Evolutionary conservation across 768 basidiomycete species (phyloP).

Genomic region (Naganishia kalamii): DNA sequence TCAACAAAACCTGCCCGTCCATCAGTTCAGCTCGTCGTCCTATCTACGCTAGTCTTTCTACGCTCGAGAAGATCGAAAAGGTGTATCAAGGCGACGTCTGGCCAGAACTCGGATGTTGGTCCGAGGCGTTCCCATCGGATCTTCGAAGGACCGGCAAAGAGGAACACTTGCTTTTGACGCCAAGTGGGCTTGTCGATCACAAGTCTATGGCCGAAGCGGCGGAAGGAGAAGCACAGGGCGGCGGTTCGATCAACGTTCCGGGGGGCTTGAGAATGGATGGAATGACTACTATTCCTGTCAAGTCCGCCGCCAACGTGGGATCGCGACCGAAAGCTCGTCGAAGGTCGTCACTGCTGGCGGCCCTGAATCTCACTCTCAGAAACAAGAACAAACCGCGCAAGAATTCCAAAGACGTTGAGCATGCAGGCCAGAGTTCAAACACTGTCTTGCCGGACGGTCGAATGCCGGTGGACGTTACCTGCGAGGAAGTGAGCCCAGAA

Average conservation of each 20-base stretch:
- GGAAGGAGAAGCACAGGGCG: not conserved
- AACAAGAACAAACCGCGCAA: not conserved
- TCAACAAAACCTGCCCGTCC: not conserved
- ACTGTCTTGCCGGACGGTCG: not conserved
- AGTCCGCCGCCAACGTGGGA: not conserved
- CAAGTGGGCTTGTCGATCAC: not conserved
- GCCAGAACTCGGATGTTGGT: constrained; percentile 43
- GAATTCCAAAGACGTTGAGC: not conserved
- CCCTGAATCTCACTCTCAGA: not conserved
- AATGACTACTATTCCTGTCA: too few species aligned
- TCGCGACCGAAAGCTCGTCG: not conserved
- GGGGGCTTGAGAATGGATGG: not conserved
- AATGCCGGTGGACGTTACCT: not conserved
- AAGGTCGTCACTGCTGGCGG: not conserved
- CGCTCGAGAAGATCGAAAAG: constrained; percentile 31
- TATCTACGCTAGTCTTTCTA: constrained; percentile 30
- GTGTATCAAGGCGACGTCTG: constrained; percentile 41
- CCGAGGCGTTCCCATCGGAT: constrained; percentile 3
- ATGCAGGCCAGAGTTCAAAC: not conserved
- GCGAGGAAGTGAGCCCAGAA: not conserved
- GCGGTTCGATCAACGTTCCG: not conserved
- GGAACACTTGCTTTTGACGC: not conserved
- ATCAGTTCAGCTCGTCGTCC: not conserved
- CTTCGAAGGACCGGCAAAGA: not conserved
- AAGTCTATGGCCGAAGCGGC: not conserved